phyloP scores from a whole-genome alignment of 1,139 yeast genomes.

The Pichia sorboxylosa region DNA sequence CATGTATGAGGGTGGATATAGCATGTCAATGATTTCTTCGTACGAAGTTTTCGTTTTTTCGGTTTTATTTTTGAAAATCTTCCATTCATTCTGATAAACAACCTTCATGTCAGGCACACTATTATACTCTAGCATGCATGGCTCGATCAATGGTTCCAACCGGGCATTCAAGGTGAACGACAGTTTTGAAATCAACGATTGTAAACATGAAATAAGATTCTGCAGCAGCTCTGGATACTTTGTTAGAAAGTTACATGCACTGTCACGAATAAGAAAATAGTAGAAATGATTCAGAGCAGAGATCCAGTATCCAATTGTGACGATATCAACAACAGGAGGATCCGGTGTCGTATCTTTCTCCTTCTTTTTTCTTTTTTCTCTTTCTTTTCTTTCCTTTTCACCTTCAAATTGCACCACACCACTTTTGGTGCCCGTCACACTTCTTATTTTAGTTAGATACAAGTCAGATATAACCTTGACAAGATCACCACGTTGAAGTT shows the following conservation, averaged over 20 bases:
- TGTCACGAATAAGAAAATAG: slow-evolving; percentile 49
- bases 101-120: slow-evolving; percentile 53
- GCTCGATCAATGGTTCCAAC: slow-evolving; percentile 44
- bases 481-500: slow-evolving; percentile 39
- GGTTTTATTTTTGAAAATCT: slow-evolving; percentile 46
- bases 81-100: slow-evolving; percentile 66
- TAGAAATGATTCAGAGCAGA: slow-evolving; percentile 56
- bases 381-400: slow-evolving; percentile 10
- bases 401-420: slow-evolving; percentile 36
- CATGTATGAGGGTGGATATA: slow-evolving; percentile 56
- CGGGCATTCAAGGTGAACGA: slow-evolving; percentile 56
- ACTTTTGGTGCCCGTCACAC: slow-evolving; percentile 47
- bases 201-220: slow-evolving; percentile 45
- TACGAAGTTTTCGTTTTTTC: slow-evolving; percentile 31
- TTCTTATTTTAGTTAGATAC: slow-evolving; percentile 48
- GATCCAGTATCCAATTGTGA: slow-evolving; percentile 62
- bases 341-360: slow-evolving; percentile 18
- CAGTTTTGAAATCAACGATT: slow-evolving; percentile 51
- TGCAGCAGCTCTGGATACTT: slow-evolving; percentile 48
- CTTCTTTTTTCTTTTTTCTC: slow-evolving; percentile 10
- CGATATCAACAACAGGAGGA: slow-evolving; percentile 48
- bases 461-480: slow-evolving; percentile 49
- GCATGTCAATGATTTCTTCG: slow-evolving; percentile 57
- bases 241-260: slow-evolving; percentile 32
- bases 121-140: slow-evolving; percentile 52